phyloP scores from a whole-genome alignment of 306 rosid species.

The Senna siamea region DNA sequence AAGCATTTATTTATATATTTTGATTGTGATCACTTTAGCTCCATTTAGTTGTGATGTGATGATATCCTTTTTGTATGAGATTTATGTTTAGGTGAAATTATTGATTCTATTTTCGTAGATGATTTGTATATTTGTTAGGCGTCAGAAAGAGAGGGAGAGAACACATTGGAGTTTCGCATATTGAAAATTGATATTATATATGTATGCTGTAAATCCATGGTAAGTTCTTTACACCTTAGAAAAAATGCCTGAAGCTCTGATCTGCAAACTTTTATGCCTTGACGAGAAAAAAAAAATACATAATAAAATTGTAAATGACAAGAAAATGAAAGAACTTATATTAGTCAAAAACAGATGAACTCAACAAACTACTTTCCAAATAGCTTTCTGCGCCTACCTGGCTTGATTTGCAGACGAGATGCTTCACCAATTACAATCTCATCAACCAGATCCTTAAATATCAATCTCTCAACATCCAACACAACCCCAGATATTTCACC shows the following conservation, averaged over 20 bases:
- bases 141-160: background rate
- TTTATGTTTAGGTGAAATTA: too few relatives aligned
- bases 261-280: conserved; percentile 33
- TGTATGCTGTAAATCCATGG: conserved; percentile 43
- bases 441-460: conserved; percentile 81
- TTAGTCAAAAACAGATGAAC: conserved; percentile 33
- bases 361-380: conserved; percentile 56
- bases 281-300: background rate
- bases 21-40: too few relatives aligned
- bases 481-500: conserved; percentile 65
- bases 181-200: conserved; percentile 34
- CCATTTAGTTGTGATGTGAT: too few relatives aligned
- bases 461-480: conserved; percentile 71
- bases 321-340: conserved; percentile 31
- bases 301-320: conserved; percentile 32
- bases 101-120: too few relatives aligned
- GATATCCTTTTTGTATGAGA: too few relatives aligned
- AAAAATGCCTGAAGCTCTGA: conserved; percentile 38
- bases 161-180: background rate
- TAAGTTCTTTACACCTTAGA: conserved; percentile 47
- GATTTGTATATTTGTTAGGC: too few relatives aligned
- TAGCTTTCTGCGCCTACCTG: conserved; percentile 65
- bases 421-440: conserved; percentile 79
- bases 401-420: conserved; percentile 60
- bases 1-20: too few relatives aligned